Conservation (phyloP, 345 rosid species). For the Viola odorata region DNA sequence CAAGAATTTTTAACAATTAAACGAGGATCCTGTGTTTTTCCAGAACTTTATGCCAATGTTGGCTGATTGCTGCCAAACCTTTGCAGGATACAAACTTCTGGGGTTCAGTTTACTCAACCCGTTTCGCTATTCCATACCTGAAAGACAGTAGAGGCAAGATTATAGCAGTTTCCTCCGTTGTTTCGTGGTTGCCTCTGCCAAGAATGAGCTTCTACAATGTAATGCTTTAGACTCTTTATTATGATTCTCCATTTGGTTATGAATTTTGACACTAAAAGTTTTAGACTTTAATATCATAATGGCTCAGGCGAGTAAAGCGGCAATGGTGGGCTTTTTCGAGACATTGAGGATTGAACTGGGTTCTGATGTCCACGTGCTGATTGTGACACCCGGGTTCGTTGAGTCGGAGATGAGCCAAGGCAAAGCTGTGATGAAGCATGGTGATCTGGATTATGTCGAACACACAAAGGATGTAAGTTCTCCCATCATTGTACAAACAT, state of each 20-base stretch:
- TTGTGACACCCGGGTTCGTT: slow-evolving; percentile 53
- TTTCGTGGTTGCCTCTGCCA: slow-evolving; percentile 44
- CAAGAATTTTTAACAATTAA: too few relatives aligned
- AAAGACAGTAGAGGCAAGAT: slow-evolving; percentile 48
- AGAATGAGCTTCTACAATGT: slow-evolving; percentile 48
- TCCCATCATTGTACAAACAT: not conserved
- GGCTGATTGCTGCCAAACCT: not conserved
- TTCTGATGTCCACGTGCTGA: slow-evolving; percentile 33
- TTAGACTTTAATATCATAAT: not conserved
- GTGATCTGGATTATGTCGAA: not conserved
- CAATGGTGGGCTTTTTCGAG: slow-evolving; percentile 40
- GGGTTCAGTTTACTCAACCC: slow-evolving; percentile 51
- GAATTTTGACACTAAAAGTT: not conserved
- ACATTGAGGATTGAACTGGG: slow-evolving; percentile 58
- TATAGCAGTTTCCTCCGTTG: slow-evolving; percentile 40
- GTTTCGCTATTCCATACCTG: slow-evolving; percentile 49
- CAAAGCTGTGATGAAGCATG: not conserved
- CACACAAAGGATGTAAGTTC: not conserved
- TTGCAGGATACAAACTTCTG: slow-evolving; percentile 56
- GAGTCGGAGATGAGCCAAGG: slow-evolving; percentile 45
- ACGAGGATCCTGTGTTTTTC: too few relatives aligned
- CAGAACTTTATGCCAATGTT: not conserved
- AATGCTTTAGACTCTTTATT: slow-evolving; percentile 1
- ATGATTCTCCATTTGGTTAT: not conserved
- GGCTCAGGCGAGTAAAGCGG: slow-evolving; percentile 67